These are phyloP conservation scores for Achlya hypogyna DNA, from an alignment of 352 stramenopile genomes.

Conservation along the genomic window DNA sequence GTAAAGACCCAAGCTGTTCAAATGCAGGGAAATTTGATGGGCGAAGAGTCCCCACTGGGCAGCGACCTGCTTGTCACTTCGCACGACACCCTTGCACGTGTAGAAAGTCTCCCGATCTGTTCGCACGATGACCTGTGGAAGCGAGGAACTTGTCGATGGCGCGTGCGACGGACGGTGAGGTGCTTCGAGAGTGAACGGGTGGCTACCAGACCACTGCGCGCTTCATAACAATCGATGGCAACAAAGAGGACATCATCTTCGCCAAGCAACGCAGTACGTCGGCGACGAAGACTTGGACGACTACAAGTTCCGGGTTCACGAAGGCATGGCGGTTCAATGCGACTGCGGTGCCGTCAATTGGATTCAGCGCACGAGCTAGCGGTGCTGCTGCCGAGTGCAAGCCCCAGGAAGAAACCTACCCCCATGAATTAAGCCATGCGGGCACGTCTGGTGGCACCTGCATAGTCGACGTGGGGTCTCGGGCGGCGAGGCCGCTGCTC, in stretches of 20 bases:
- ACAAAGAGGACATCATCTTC: slow-evolving; percentile 94
- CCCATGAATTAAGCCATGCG: background rate
- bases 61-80: too few species aligned
- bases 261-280: slow-evolving; percentile 83
- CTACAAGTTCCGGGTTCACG: slow-evolving; percentile 96
- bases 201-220: slow-evolving; percentile 89
- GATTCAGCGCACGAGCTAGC: slow-evolving; percentile 91
- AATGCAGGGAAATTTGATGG: too few species aligned
- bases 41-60: too few species aligned
- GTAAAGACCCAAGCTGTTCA: too few species aligned
- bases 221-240: slow-evolving; percentile 69
- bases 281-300: slow-evolving; percentile 94
- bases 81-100: too few species aligned
- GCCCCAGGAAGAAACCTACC: background rate
- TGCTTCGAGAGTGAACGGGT: background rate
- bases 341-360: slow-evolving; percentile 91
- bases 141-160: slow-evolving; percentile 98
- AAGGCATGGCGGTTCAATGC: slow-evolving; percentile 90
- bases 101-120: too few species aligned
- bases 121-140: too few species aligned
- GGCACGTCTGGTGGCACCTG: background rate
- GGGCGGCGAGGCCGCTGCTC: background rate
- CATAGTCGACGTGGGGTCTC: background rate
- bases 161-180: slow-evolving; percentile 60
- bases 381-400: background rate